A percentile compares a stretch with the other conserved stretches of the same genome.
These are phyloP conservation scores for Wallacemonas sp. DNA, from an alignment of 208 protist genomes.

Conservation along the genomic window DNA sequence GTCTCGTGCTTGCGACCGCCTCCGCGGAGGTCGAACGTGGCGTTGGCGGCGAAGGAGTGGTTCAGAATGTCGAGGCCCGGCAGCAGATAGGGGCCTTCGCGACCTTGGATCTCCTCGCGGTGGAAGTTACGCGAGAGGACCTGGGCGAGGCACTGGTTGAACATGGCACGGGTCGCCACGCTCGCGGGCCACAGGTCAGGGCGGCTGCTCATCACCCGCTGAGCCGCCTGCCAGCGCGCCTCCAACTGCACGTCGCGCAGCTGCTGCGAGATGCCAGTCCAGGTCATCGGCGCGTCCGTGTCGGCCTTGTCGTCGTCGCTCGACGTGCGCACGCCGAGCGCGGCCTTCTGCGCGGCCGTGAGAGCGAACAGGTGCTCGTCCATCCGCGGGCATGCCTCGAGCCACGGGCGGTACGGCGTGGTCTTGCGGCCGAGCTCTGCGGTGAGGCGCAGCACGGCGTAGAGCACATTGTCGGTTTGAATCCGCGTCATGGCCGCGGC, in stretches of 20 bases:
- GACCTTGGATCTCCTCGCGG: constrained; percentile 71
- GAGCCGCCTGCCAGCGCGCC: constrained; percentile 55
- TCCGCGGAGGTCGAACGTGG: constrained; percentile 69
- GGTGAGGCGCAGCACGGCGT: constrained; percentile 74
- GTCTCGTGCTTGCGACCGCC: constrained; percentile 77
- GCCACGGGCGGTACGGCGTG: constrained; percentile 69
- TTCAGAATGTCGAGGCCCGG: constrained; percentile 87
- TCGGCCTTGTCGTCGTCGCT: neutral
- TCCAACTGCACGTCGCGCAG: constrained; percentile 51
- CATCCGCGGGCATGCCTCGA: constrained; percentile 80
- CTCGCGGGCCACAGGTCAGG: constrained; percentile 63
- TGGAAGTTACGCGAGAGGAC: constrained; percentile 88
- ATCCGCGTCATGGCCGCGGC: neutral
- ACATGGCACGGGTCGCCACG: constrained; percentile 50
- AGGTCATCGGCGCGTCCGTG: constrained; percentile 14
- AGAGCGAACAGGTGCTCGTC: constrained; percentile 69
- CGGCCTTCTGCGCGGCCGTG: constrained; percentile 21
- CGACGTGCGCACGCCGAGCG: constrained; percentile 26
- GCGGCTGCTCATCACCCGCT: constrained; percentile 44
- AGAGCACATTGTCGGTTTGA: constrained; percentile 47
- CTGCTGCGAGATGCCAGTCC: constrained; percentile 68
- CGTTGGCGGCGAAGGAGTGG: constrained; percentile 68
- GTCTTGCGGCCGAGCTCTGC: constrained; percentile 47
- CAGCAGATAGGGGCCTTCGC: constrained; percentile 83
- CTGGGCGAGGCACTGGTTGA: constrained; percentile 73